Evolutionary conservation across 108 stramenopile species (phyloP).

Genomic region (Pseudonitzschia multistriata): DNA sequence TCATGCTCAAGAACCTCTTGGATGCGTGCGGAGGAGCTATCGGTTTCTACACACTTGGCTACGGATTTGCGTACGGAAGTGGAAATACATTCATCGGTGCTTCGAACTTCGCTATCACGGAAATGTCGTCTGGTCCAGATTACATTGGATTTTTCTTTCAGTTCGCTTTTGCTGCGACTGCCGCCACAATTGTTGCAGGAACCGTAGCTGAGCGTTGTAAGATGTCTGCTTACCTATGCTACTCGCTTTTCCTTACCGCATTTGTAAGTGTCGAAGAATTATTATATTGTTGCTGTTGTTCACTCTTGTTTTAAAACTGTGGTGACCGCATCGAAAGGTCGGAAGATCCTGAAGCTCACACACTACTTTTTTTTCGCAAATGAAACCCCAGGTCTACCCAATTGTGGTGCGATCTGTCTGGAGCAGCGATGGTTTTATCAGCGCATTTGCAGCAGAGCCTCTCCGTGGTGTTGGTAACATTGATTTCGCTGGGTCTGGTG

Average conservation of each 20-base stretch:
- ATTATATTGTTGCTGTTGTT: neutral
- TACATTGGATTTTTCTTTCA: conserved; percentile 58
- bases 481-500: conserved; percentile 93
- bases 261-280: conserved; percentile 36
- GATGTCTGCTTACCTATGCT: conserved; percentile 78
- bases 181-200: conserved; percentile 79
- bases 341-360: neutral
- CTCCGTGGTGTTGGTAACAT: conserved; percentile 72
- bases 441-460: conserved; percentile 50
- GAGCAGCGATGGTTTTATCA: conserved; percentile 66
- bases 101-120: conserved; percentile 52
- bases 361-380: neutral
- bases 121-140: conserved; percentile 21
- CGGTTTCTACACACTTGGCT: conserved; percentile 84
- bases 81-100: conserved; percentile 62
- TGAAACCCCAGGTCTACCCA: conserved; percentile 60
- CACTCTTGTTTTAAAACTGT: neutral
- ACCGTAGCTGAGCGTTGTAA: conserved; percentile 79
- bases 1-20: conserved; percentile 88
- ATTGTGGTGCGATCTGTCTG: conserved; percentile 85
- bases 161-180: conserved; percentile 81
- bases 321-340: neutral
- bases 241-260: conserved; percentile 75
- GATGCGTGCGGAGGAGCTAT: conserved; percentile 84
- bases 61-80: conserved; percentile 77